Evolutionary conservation across 1,139 yeast species (phyloP).

Genomic region (Kodamaea anthophila): DNA sequence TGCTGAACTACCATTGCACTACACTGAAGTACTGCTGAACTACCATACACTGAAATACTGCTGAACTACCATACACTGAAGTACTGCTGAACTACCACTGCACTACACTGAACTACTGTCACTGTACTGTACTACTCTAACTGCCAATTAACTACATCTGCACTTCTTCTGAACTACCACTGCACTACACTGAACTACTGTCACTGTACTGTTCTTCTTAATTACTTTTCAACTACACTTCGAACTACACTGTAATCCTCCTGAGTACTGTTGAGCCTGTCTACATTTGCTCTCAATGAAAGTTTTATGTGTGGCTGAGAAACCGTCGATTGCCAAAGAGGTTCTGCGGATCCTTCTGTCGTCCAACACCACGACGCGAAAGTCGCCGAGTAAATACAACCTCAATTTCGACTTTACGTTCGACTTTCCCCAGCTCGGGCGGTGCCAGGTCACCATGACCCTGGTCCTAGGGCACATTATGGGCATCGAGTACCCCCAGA

Average conservation of each 20-base stretch:
- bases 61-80: not conserved
- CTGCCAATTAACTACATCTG: no score
- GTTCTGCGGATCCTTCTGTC: conserved; percentile 76
- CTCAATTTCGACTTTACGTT: conserved; percentile 77
- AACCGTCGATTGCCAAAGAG: conserved; percentile 89
- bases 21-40: not conserved
- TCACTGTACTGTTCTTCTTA: not conserved
- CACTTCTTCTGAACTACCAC: no score
- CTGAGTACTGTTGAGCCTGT: no score
- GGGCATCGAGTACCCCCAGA: conserved; percentile 56
- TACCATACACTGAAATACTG: not conserved
- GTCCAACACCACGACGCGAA: conserved; percentile 46
- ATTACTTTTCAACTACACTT: no score
- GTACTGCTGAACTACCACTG: not conserved
- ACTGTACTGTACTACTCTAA: not conserved
- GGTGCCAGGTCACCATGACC: conserved; percentile 83
- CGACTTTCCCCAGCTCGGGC: conserved; percentile 50
- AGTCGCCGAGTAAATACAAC: conserved; percentile 55
- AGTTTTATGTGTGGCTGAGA: conserved; percentile 93
- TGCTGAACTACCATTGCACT: no score
- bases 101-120: not conserved
- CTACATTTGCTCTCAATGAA: no score
- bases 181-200: not conserved
- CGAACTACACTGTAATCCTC: no score
- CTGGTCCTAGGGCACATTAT: conserved; percentile 84